phyloP scores from a whole-genome alignment of 1,139 yeast genomes.

The Lodderomyces metapsilosis region DNA sequence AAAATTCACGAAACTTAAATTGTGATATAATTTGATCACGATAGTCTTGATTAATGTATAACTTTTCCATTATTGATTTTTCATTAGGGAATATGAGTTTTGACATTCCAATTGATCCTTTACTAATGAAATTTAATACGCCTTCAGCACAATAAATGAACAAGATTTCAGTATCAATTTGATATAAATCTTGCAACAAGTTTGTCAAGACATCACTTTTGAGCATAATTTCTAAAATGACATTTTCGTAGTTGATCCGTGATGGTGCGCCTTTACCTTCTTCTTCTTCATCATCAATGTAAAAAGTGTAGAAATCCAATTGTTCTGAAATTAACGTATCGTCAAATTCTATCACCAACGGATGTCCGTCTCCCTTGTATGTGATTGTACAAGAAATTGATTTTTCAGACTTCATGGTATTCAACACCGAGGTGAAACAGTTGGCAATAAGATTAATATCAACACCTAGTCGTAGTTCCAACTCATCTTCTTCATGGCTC shows the following conservation, averaged over 20 bases:
- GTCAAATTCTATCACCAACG: constrained; percentile 69
- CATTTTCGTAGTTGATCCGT: constrained; percentile 45
- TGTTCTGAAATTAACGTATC: constrained; percentile 68
- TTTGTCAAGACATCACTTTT: constrained; percentile 65
- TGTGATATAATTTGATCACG: constrained; percentile 29
- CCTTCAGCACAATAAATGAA: constrained; percentile 42
- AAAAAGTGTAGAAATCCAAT: constrained; percentile 66
- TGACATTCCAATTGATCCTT: constrained; percentile 67
- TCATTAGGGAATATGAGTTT: constrained; percentile 68
- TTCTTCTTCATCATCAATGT: constrained; percentile 33
- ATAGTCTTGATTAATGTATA: constrained; percentile 15
- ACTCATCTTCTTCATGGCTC: constrained; percentile 6
- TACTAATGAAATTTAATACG: constrained; percentile 56
- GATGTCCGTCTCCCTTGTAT: constrained; percentile 58
- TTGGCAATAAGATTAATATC: constrained; percentile 37
- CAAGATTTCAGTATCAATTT: constrained; percentile 60
- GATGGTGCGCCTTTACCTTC: neutral
- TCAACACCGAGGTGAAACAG: constrained; percentile 28
- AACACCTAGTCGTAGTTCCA: constrained; percentile 35
- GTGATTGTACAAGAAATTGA: constrained; percentile 33
- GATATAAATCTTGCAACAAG: constrained; percentile 65
- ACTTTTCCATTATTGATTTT: constrained; percentile 55
- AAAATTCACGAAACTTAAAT: constrained; percentile 53
- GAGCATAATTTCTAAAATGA: constrained; percentile 64
- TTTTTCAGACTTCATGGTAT: constrained; percentile 16